Evolutionary conservation across 257 asterid genomes (phyloP), one percentile per base, ranked within the genome.

Genomic region (Jacaranda mimosifolia): DNA sequence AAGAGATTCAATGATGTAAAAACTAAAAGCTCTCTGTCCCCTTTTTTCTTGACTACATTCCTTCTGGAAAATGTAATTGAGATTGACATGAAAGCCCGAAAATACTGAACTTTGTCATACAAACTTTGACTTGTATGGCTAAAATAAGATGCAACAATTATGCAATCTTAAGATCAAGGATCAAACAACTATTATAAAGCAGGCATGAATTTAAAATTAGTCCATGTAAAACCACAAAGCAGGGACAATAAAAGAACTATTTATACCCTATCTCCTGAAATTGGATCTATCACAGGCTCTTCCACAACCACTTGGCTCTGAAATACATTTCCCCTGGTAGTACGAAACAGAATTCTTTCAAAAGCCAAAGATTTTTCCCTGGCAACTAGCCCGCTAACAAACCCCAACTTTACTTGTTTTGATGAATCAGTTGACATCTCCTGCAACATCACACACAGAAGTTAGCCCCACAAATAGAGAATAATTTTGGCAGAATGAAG

Each of bases 311-410:
- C 86, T 82, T 90, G 93, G 80, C 73, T 90, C 42, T 86, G 78
- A 55, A 84, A 85, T 66, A 90, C 91, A 88, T 90, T 90, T 72
- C 96, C 96, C 77, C 90, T 86, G 71, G 91, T 90, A 73, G 91
- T 83, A 51, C 93, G 90, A 62, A 90, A 90, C 75, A 90, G 69
- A 73, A 87, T 81, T 80, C 93, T 87, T 74, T 90, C 96, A 82
- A 90, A 87, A 55, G 87, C 82, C 79, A 80, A 18, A 17, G 90
- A 85, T 78, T 87, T 88, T 74, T 86, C 90, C 82, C 90, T 88
- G 38, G 84, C 57, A 73, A 90, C 86, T 76, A 90, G 88, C 52
- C 96, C 96, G 84, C 89, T 84, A 70, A 90, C 86, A 77, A 68
- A 88, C 51, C 90, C 90, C 75, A 88, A 85, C 83, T 85, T 88